Base-by-base conservation (phyloP, 2,329 filamentous ascomycete species). In the Cadophora gregata region DNA sequence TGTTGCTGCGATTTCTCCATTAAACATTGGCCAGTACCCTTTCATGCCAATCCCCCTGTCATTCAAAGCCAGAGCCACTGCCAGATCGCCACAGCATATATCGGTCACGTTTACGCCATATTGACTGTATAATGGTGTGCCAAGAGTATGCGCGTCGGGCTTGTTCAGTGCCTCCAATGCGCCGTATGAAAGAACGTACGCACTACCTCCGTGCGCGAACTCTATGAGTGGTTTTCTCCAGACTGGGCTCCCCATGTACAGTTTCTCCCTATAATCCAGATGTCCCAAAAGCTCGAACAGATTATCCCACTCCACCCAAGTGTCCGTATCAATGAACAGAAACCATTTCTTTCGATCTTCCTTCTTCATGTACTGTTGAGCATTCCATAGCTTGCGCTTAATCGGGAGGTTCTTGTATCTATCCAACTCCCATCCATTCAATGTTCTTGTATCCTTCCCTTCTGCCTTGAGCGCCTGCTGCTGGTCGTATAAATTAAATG, bases 301-400 rank as follows among this genome's bases (percentile, higher is more conserved):
- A 50, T 69, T 69, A 19, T 67, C 68, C 68, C 63, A 69, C 29
- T 69, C 69, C 38, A 71, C 27, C 42, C 64, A 71, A n/a, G 67
- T 69, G 62, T 71, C 69, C 14, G 65, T 62, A 36, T 71, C 69
- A 21, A 71, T 65, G 50, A 71, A 71, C 1, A 67, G 60, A 38
- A 66, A 69, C 68, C 68, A 69, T 59, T 67, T 63, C 60, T 65
- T 67, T 48, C 58, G 33, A 6, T 25, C 25, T 14, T 8, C 51
- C 61, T 65, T 27, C 10, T 55, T 50, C 24, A 36, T 59, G 25
- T 45, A 53, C 45, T 63, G 59, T 31, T 65, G 60, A 53, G 64
- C 62, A 42, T 48, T 59, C 66, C 66, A 70, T 29, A 68, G 62
- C 59, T 58, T 66, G 42, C 64, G 66, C 63, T 68, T 70, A 19